phyloP scores from a whole-genome alignment of 352 stramenopile genomes.

The Globisporangium parvum region DNA sequence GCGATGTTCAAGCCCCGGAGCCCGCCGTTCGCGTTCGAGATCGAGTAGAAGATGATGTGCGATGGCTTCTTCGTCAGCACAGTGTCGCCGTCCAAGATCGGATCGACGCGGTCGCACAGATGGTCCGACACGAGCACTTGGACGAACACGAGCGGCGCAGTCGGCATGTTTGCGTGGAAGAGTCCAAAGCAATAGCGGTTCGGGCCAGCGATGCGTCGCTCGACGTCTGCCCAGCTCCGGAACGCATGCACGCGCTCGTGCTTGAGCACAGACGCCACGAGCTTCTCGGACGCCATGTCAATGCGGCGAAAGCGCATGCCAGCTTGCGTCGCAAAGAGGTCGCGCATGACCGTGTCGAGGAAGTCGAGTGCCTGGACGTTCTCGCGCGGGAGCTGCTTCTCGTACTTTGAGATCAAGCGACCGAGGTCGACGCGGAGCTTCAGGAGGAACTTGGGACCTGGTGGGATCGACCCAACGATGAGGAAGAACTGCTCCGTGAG shows the following conservation, averaged over 20 bases:
- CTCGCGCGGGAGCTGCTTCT: slow-evolving; percentile 31
- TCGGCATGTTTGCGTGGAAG: slow-evolving; percentile 79
- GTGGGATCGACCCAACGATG: slow-evolving; percentile 61
- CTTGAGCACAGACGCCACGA: slow-evolving; percentile 61
- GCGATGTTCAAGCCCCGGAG: slow-evolving; percentile 79
- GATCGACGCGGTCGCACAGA: slow-evolving; percentile 54
- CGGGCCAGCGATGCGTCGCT: slow-evolving; percentile 48
- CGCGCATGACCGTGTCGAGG: slow-evolving; percentile 76
- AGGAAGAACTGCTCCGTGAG: slow-evolving; percentile 79
- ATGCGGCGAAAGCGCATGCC: slow-evolving; percentile 80
- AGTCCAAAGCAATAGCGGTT: slow-evolving; percentile 77
- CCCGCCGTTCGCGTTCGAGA: slow-evolving; percentile 73
- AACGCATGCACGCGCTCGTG: slow-evolving; percentile 76
- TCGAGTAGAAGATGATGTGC: slow-evolving; percentile 85
- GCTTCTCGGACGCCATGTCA: slow-evolving; percentile 62
- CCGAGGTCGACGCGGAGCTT: slow-evolving; percentile 64
- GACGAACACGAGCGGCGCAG: slow-evolving; percentile 69
- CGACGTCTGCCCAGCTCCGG: slow-evolving; percentile 59
- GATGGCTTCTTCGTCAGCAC: slow-evolving; percentile 35
- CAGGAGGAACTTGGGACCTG: slow-evolving; percentile 67
- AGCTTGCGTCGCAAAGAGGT: slow-evolving; percentile 76
- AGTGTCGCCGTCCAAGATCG: slow-evolving; percentile 51
- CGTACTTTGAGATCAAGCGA: slow-evolving; percentile 42
- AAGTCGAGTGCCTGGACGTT: slow-evolving; percentile 67
- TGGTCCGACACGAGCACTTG: slow-evolving; percentile 67